Conservation (phyloP, 805 yeast genomes). For the Yarrowia sp. region DNA sequence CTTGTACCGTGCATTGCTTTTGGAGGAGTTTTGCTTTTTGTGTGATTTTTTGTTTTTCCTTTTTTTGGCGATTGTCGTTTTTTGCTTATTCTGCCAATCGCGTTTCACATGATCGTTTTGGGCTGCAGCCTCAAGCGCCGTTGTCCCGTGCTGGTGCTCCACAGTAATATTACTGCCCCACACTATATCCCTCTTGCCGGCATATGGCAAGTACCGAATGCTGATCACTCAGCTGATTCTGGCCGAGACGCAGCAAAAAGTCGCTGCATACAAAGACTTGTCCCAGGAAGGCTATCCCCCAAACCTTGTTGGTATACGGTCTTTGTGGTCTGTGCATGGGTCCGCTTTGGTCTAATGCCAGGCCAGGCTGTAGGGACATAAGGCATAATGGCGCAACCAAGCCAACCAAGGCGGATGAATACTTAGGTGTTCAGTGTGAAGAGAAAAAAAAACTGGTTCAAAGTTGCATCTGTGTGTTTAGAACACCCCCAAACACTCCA, state of each 20-base stretch:
- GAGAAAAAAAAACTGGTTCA: too few relatives aligned
- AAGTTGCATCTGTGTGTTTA: too few relatives aligned
- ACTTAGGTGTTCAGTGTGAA: too few relatives aligned
- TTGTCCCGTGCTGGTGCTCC: too few relatives aligned
- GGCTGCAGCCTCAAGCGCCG: background rate
- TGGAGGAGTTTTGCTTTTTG: background rate
- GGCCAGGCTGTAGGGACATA: too few relatives aligned
- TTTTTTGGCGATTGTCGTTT: background rate
- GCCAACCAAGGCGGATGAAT: background rate
- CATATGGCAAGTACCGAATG: background rate
- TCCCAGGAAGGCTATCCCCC: background rate
- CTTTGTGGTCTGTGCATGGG: background rate
- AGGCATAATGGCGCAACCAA: slow-evolving; percentile 4
- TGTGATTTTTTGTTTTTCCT: background rate
- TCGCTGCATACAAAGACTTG: slow-evolving; percentile 2
- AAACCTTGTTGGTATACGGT: background rate
- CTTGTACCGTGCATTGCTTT: background rate
- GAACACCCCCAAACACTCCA: too few relatives aligned
- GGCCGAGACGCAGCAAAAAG: slow-evolving; percentile 12
- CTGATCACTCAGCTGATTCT: slow-evolving; percentile 18
- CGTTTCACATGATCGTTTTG: background rate
- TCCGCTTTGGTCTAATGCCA: slow-evolving; percentile 7
- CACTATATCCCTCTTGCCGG: background rate
- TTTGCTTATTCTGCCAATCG: background rate
- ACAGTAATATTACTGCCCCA: background rate